Evolutionary conservation across 1,284 basidiomycete species (phyloP), one percentile per base, ranked within the genome.

Genomic region (Afroboletus lepidellus): DNA sequence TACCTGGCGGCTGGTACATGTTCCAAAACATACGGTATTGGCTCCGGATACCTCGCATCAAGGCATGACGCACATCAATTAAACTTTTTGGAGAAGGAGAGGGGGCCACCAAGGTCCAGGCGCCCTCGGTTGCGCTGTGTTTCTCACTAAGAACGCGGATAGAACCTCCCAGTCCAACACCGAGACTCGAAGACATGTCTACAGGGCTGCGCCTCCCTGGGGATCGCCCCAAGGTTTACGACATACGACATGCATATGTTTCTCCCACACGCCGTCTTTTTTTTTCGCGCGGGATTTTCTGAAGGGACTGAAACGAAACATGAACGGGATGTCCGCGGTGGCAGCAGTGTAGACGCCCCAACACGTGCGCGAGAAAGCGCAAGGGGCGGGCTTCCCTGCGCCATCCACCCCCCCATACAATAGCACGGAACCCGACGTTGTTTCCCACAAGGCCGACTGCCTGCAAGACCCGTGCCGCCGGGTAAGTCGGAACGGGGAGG

Each of bases 51-150:
- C n/a, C 18, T 24, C 52, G 52, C 60, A 63, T 63, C 52, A 52
- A 49, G 25, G 29, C 45, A 46, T 59, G 61, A 66, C 55, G 64
- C 62, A 59, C 58, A 56, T 59, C 45, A 38, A 50, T 65, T 53
- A 60, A 55, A 47, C 51, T 63, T 63, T 49, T 63, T 51, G 51
- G 24, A 50, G 44, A 45, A n/a, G 41, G 25, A 39, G 53, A 41
- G 45, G n/a, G 39, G 23, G 39, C 11, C 3, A 30, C 48, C 23
- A 47, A 7, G 15, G 38, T n/a, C n/a, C n/a, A n/a, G 13, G 21
- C 18, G 20, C 27, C n/a, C 16, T 27, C 2, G 41, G 37, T 23
- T 5, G 6, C 38, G 12, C 21, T 15, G 37, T 7, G 20, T 18
- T n/a, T n/a, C n/a, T n/a, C 21, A 12, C 23, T n/a, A 16, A 41